Conservation (phyloP, 768 basidiomycete genomes). For the Pleurotus ostreatus region DNA sequence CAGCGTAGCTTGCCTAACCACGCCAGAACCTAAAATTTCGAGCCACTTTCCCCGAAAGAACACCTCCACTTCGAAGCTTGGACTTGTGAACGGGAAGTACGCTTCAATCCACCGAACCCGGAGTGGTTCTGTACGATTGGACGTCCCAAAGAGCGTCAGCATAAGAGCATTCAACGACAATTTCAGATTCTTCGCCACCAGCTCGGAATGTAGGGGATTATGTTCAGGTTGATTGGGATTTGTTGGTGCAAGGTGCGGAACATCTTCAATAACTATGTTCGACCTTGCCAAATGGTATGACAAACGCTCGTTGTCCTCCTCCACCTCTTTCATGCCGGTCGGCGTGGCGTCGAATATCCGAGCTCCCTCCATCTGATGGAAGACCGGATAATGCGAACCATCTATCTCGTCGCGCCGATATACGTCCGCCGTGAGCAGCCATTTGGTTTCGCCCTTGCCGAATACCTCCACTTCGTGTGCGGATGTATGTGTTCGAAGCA, state of each 20-base stretch:
- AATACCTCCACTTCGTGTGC: slow-evolving; percentile 97
- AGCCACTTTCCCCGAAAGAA: slow-evolving; percentile 96
- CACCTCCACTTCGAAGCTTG: slow-evolving; percentile 97
- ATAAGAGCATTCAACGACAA: slow-evolving; percentile 85
- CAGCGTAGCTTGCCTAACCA: slow-evolving; percentile 85
- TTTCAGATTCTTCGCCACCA: slow-evolving; percentile 85
- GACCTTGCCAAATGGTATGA: slow-evolving; percentile 55
- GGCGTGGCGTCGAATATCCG: slow-evolving; percentile 66
- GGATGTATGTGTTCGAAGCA: slow-evolving; percentile 98
- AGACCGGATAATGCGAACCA: slow-evolving; percentile 92
- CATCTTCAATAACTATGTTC: slow-evolving; percentile 85
- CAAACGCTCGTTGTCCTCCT: slow-evolving; percentile 68
- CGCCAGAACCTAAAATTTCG: slow-evolving; percentile 92
- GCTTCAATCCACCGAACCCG: slow-evolving; percentile 96
- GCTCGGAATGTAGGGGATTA: slow-evolving; percentile 65
- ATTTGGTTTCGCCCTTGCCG: slow-evolving; percentile 65
- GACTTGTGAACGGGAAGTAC: slow-evolving; percentile 96
- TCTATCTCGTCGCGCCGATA: slow-evolving; percentile 99
- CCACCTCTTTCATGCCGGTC: slow-evolving; percentile 55
- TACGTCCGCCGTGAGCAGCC: slow-evolving; percentile 95
- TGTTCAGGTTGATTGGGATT: slow-evolving; percentile 85
- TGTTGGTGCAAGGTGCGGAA: slow-evolving; percentile 62
- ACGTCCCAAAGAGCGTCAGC: slow-evolving; percentile 72
- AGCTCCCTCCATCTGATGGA: slow-evolving; percentile 98
- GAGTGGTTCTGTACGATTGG: slow-evolving; percentile 62